phyloP scores from a whole-genome alignment of 2,329 filamentous ascomycete genomes.

The Cladosporium sp. region DNA sequence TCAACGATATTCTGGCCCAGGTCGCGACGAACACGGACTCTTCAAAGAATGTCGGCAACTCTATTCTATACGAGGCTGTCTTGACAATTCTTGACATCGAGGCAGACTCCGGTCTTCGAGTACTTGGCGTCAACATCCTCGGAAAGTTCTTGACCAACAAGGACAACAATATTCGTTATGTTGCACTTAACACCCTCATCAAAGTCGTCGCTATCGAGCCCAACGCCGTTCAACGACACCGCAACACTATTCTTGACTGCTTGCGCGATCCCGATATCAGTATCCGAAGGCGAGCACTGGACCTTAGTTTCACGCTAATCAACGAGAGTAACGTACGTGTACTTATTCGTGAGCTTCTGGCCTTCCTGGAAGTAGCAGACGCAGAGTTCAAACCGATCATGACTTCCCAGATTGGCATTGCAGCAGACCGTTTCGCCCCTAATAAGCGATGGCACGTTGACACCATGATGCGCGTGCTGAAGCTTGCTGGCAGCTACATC shows the following conservation, averaged over 20 bases:
- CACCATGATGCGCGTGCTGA: slow-evolving; percentile 92
- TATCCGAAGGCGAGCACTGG: slow-evolving; percentile 90
- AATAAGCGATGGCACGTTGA: slow-evolving; percentile 99
- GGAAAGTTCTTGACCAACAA: slow-evolving; percentile 98
- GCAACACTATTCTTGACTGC: slow-evolving; percentile 97
- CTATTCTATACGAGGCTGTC: slow-evolving; percentile 95
- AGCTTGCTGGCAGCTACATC: slow-evolving; percentile 91
- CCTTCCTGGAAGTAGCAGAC: slow-evolving; percentile 94
- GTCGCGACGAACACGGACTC: slow-evolving; percentile 98
- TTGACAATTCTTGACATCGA: slow-evolving; percentile 97
- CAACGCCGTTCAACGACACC: slow-evolving; percentile 93
- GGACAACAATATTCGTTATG: slow-evolving; percentile 99
- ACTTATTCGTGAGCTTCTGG: slow-evolving; percentile 85
- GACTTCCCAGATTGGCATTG: slow-evolving; percentile 97
- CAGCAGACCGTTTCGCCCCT: slow-evolving; percentile 90
- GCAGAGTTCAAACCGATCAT: slow-evolving; percentile 98
- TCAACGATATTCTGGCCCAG: slow-evolving; percentile 91
- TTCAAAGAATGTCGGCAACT: slow-evolving; percentile 97
- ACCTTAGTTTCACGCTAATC: slow-evolving; percentile 96
- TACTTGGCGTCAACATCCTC: slow-evolving; percentile 95
- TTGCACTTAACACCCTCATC: slow-evolving; percentile 93
- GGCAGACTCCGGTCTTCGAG: slow-evolving; percentile 89
- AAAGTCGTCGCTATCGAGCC: slow-evolving; percentile 98
- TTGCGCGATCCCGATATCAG: slow-evolving; percentile 96
- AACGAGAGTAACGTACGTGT: slow-evolving; percentile 96